Base-by-base conservation (phyloP, 352 stramenopile species). In the Phytopythium kandeliae region DNA sequence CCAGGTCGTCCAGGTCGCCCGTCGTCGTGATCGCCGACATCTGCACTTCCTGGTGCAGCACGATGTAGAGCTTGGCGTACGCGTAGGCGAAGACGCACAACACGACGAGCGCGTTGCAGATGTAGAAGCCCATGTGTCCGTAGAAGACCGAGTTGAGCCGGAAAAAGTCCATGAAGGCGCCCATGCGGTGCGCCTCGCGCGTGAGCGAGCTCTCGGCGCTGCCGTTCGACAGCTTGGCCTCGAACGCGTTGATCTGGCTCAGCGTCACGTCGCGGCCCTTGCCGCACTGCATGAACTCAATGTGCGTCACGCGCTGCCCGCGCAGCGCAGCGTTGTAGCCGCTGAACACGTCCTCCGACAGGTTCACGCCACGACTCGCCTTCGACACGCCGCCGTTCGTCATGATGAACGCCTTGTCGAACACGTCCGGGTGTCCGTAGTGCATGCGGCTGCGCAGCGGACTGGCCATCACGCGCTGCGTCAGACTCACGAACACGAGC, bases 81-180 rank as follows among this genome's bases (percentile, higher is more conserved):
- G 71, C 63, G 51, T 92, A 95, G 2, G 73, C 66, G 48, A 90
- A 95, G 17, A 92, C 80, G 66, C 79, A 89, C 10, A 92, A 50
- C 44, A 95, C 78, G 4, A 82, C 79, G 36, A 95, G 41, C 15
- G 79, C 78, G 51, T 92, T 90, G 58, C 75, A 90, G 25, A 95
- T 89, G 71, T 95, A 95, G 51, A 90, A 95, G 15, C 84, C 84
- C 78, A 92, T 91, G 67, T 95, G 80, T 4, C 79, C 78, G 63
- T 95, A 95, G 56, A 92, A 95, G 77, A 91, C 91, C 41, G 85
- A 91, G 62, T 95, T 92, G 25, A 95, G 58, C 3, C 85, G 83
- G 69, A 93, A 95, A 28, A 95, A 95, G 51, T 93, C 83, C 81
- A 96, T 89, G 31, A 77, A 72, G 28, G 68, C 57, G 19, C 75